Evolutionary conservation across 257 asterid species (phyloP).

Genomic region (Solanum corneliomulleri): DNA sequence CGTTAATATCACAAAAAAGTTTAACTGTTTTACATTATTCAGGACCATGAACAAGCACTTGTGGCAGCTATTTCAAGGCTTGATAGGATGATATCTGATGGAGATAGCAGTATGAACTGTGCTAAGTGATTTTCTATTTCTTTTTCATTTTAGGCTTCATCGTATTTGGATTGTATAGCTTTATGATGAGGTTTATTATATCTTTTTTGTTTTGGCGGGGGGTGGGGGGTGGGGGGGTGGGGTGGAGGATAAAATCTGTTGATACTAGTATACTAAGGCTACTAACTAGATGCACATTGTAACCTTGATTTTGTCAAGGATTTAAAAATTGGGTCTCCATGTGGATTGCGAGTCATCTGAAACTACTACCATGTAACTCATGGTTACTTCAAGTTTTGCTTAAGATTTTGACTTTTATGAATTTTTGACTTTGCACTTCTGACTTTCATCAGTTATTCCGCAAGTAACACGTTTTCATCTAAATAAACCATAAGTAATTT

Average conservation of each 20-base stretch:
- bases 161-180: too few species aligned
- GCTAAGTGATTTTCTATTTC: not conserved
- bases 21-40: not conserved
- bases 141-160: too few species aligned
- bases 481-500: not conserved
- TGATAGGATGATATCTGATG: not conserved
- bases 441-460: not conserved
- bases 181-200: too few species aligned
- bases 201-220: too few species aligned
- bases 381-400: not conserved
- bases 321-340: not conserved
- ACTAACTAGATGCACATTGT: not conserved
- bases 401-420: not conserved
- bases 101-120: not conserved
- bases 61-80: not conserved
- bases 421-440: not conserved
- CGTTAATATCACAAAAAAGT: not conserved
- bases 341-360: not conserved
- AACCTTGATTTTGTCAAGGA: not conserved
- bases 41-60: not conserved
- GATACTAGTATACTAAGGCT: not conserved
- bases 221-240: too few species aligned
- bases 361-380: not conserved
- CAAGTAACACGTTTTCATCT: not conserved
- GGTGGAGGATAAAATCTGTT: not conserved